Percentiles rank a stretch among this genome's conserved stretches.
phyloP scores from a whole-genome alignment of 2,329 filamentous ascomycete species.

The Sordariomycetes sp. region DNA sequence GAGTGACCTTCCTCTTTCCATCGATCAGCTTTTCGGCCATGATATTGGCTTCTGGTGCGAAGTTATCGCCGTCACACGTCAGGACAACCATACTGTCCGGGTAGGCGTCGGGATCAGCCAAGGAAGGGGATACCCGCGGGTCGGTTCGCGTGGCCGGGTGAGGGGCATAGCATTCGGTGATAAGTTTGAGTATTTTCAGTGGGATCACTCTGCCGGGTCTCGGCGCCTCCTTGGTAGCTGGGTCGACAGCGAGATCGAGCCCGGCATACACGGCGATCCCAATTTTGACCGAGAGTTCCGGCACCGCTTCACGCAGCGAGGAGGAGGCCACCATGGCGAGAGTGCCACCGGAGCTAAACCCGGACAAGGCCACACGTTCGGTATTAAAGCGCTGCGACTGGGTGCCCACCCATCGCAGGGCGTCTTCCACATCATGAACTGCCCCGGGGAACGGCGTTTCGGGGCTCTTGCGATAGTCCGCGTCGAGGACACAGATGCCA shows the following conservation, averaged over 20 bases:
- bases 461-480: constrained; percentile 28
- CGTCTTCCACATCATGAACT: constrained; percentile 22
- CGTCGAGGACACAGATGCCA: constrained; percentile 15
- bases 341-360: not conserved
- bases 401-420: not conserved
- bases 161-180: not conserved
- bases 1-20: not conserved
- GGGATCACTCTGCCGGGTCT: not conserved
- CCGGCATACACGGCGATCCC: not conserved
- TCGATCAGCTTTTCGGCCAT: not conserved
- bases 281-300: not conserved
- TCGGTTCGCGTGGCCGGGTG: not conserved
- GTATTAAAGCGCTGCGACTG: not conserved
- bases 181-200: not conserved
- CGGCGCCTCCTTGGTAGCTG: not conserved
- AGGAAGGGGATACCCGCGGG: not conserved
- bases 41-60: not conserved
- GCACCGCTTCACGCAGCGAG: not conserved
- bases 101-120: not conserved
- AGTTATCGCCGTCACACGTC: not conserved
- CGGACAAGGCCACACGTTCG: not conserved
- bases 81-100: not conserved
- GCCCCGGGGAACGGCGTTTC: constrained; percentile 25
- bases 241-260: not conserved
- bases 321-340: not conserved